Evolutionary conservation across 2,329 filamentous ascomycete species (phyloP), one percentile per base, ranked within the genome.

Genomic region (Penicillium italicum): DNA sequence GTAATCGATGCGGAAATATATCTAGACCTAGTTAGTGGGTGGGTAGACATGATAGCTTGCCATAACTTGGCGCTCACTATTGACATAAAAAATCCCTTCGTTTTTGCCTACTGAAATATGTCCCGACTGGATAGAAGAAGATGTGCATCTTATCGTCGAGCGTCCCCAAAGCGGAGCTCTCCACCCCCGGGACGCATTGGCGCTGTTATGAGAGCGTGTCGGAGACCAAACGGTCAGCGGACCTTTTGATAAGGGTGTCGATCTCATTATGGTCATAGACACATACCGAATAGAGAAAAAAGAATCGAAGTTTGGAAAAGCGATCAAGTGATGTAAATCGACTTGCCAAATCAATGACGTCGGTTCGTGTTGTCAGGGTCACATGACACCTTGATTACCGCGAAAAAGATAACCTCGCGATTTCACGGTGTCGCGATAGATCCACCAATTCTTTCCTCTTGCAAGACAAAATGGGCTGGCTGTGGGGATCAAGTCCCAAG

Each of bases 81-180:
- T 91, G 67, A 97, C 87, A 76, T 95, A 99, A 7, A 97, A 74
- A 43, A 97, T 86, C 0, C 88, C 87, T 76, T 97, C 90, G 64
- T 92, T 88, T 1, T 86, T 76, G 3, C 79, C 81, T 11, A 89
- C 82, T n/a, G 82, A 78, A 63, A 97, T 96, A 66, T 97, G 91
- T 0, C 94, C 93, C 10, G 85, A 85, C 60, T 88, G 85, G 65
- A 88, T 81, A 41, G 65, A 62, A 41, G 65, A 62, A 85, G 83
- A 49, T 82, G 84, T 11, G 80, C 73, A 53, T 74, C 65, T 60
- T 50, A 44, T 42, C 36, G 46, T 37, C 10, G 53, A 33, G 44
- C 24, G 53, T 50, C 48, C 30, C 37, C 47, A 43, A 38, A 56
- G 51, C 42, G 54, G 50, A 59, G 55, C 30, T 62, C 60, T 61